Conservation (phyloP, 371 early-diverging fungal species). For the Mucor saturninus region DNA sequence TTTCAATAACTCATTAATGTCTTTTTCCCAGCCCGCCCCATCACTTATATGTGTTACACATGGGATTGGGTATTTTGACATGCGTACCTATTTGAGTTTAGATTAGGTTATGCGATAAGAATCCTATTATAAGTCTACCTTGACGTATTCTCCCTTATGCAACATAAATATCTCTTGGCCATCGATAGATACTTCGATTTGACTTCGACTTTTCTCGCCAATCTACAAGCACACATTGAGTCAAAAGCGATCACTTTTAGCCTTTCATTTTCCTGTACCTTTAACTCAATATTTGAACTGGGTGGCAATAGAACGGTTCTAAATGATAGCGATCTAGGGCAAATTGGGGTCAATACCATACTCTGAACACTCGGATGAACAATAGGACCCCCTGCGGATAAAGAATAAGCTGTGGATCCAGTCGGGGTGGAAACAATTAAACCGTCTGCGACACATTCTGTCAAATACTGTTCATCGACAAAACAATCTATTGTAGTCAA, state of each 20-base stretch:
- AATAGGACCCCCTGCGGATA: conserved; percentile 93
- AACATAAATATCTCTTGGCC: conserved; percentile 75
- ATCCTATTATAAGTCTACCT: conserved; percentile 39
- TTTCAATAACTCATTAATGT: conserved; percentile 81
- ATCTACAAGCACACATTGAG: conserved; percentile 46
- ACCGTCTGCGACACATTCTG: conserved; percentile 80
- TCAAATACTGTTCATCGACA: conserved; percentile 80
- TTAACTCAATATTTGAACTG: conserved; percentile 64
- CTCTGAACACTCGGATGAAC: conserved; percentile 93
- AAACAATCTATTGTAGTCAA: conserved; percentile 79
- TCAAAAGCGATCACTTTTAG: neutral
- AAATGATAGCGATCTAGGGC: conserved; percentile 94
- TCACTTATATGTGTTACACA: conserved; percentile 73
- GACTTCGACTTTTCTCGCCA: conserved; percentile 64
- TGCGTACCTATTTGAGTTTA: conserved; percentile 52
- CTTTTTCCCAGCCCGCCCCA: conserved; percentile 75
- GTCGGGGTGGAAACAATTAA: conserved; percentile 92
- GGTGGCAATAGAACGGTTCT: conserved; percentile 90
- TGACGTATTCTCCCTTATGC: conserved; percentile 69
- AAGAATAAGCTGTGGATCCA: conserved; percentile 94
- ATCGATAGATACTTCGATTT: conserved; percentile 73
- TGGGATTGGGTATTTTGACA: conserved; percentile 80
- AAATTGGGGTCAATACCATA: conserved; percentile 91
- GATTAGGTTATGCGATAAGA: neutral
- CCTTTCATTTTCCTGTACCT: conserved; percentile 41